Base-by-base conservation (phyloP, 169 alveolate genomes). In the Plasmodium inui region DNA sequence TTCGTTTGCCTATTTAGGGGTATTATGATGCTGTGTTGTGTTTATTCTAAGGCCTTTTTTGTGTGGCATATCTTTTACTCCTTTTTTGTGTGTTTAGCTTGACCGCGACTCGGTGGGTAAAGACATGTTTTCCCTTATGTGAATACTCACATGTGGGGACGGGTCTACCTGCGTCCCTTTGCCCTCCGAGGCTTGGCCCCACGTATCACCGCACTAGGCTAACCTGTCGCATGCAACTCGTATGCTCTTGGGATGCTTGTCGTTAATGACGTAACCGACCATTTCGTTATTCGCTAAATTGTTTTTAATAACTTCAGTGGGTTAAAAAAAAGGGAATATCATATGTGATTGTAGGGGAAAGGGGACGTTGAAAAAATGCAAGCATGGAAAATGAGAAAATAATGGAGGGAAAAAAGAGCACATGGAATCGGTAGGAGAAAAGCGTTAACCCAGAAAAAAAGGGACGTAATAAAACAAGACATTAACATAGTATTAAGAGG, bases 211-310 rank as follows among this genome's bases (percentile, higher is more conserved):
- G 17, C 37, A 12, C 12, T 8, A 26, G 17, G 4, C 76, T 19
- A 67, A 96, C 98, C 98, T 94, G 88, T 97, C 98, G 41, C 98
- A 97, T 70, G 98, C 98, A 32, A 98, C 99, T 67, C 99, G 93
- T 74, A 98, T 97, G 50, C 98, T 89, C 84, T 97, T 98, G 28
- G 99, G 99, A 86, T 98, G 99, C 84, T 98, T 98, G 96, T 98
- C 99, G 94, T 98, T 98, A 90, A 98, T 96, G 78, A 98, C 99
- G 91, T 97, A 98, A 22, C 99, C 99, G 73, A 96, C 88, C 94
- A 97, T 96, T 92, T 97, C 98, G 78, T 97, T 97, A 91, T 96
- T 96, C 7, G 98, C 98, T 73, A 97, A 95, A 72, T 95, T 94
- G 83, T 97, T 97, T 94, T 96, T 97, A 94, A 95, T 84, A 74